Conservation (phyloP, 441 rosid genomes). For the Erysimum cheiri region DNA sequence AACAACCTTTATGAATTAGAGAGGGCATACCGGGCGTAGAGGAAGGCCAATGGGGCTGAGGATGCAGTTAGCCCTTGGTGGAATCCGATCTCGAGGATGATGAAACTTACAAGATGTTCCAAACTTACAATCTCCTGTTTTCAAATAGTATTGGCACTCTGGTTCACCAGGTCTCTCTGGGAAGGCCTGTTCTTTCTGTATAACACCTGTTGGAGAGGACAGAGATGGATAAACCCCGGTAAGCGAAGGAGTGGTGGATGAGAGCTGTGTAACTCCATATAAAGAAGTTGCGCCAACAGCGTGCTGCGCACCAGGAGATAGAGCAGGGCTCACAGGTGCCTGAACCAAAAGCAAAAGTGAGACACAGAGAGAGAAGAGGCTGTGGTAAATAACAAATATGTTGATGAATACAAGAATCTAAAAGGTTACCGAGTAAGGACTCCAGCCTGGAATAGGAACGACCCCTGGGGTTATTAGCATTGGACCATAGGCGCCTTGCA, state of each 20-base stretch:
- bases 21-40: constrained; percentile 74
- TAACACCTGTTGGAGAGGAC: constrained; percentile 56
- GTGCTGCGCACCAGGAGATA: constrained; percentile 88
- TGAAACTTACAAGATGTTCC: constrained; percentile 88
- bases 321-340: constrained; percentile 93
- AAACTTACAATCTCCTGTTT: constrained; percentile 91
- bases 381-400: background rate
- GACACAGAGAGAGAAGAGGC: background rate
- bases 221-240: constrained; percentile 64
- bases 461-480: constrained; percentile 78
- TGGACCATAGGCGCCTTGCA: constrained; percentile 86
- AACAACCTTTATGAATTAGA: constrained; percentile 10
- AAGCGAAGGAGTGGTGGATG: constrained; percentile 71
- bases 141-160: constrained; percentile 85
- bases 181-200: constrained; percentile 66
- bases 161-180: constrained; percentile 94
- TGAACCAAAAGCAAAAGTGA: constrained; percentile 28
- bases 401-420: background rate
- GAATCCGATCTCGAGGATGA: constrained; percentile 75
- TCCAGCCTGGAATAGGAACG: constrained; percentile 86
- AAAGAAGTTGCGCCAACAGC: constrained; percentile 80
- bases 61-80: constrained; percentile 63
- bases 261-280: constrained; percentile 72
- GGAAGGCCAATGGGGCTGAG: constrained; percentile 89
- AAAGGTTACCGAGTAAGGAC: constrained; percentile 81